A percentile compares a stretch with the other conserved stretches of the same genome.
These are phyloP conservation scores for Phytophthora melonis DNA, from an alignment of 352 stramenopile genomes.

Conservation along the genomic window DNA sequence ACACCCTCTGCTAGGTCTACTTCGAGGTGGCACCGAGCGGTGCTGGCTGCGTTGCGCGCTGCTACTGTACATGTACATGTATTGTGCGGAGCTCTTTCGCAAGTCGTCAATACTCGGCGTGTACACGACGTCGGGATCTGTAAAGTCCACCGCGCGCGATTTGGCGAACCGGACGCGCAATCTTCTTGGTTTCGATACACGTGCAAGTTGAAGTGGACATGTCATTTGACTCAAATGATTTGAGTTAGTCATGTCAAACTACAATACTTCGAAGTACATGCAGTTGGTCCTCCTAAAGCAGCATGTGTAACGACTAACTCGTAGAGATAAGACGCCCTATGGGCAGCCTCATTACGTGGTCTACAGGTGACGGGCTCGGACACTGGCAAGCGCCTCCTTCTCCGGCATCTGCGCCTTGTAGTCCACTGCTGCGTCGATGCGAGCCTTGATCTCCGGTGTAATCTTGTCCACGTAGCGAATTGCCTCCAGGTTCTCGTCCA, in stretches of 20 bases:
- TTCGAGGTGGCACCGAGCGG: not conserved
- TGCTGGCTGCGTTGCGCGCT: not conserved
- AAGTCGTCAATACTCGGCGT: not conserved
- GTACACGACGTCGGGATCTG: not conserved
- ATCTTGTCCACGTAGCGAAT: conserved; percentile 55
- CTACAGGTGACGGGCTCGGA: conserved; percentile 34
- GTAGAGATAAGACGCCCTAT: no score
- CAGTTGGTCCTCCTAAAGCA: no score
- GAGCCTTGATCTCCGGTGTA: conserved; percentile 58
- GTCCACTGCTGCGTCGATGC: conserved; percentile 60
- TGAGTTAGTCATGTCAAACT: no score
- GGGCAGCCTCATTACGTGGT: not conserved
- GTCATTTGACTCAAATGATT: no score
- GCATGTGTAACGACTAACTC: no score
- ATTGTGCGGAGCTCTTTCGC: not conserved
- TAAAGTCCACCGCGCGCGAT: conserved; percentile 1
- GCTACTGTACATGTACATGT: no score
- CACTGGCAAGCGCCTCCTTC: conserved; percentile 25
- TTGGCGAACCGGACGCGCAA: not conserved
- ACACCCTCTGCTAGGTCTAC: not conserved
- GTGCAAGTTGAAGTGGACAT: conserved; percentile 18
- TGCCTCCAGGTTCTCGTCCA: conserved; percentile 64
- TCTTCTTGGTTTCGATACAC: conserved; percentile 6
- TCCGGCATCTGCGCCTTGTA: conserved; percentile 38
- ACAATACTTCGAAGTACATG: no score